Percentiles rank a stretch among this genome's conserved stretches.
Evolutionary conservation across 2,329 filamentous ascomycete genomes (phyloP).

Genomic region (Curvularia sp.): DNA sequence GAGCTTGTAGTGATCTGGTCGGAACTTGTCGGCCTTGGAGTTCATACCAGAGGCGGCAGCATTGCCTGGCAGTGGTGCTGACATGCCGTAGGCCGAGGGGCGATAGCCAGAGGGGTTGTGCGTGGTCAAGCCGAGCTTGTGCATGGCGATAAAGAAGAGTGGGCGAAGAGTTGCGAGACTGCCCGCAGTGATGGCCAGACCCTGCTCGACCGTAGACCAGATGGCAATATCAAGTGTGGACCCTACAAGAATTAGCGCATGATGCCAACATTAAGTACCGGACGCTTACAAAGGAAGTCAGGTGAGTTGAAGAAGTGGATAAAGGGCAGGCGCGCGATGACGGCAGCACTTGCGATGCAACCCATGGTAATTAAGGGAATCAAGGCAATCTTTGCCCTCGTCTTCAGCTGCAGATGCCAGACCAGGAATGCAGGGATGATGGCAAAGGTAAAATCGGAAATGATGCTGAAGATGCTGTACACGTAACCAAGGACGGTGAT

Average conservation of each 20-base stretch:
- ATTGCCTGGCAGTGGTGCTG: conserved; percentile 22
- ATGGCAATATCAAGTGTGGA: conserved; percentile 48
- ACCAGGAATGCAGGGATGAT: conserved; percentile 60
- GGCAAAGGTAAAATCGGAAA: conserved; percentile 59
- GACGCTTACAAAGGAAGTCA: conserved; percentile 45
- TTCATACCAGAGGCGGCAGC: conserved; percentile 14
- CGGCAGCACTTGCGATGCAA: conserved; percentile 52
- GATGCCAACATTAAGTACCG: too few species aligned
- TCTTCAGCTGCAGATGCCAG: conserved; percentile 60
- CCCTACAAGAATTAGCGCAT: conserved; percentile 25
- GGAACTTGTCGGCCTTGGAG: conserved; percentile 26
- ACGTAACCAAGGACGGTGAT: conserved; percentile 55
- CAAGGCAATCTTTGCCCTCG: conserved; percentile 58
- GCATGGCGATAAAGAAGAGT: conserved; percentile 38
- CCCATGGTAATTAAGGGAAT: conserved; percentile 60
- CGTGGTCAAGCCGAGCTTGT: conserved; percentile 36
- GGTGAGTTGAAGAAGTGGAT: conserved; percentile 37
- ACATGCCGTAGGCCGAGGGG: conserved; percentile 33
- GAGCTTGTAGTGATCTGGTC: conserved; percentile 33
- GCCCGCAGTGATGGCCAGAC: conserved; percentile 49
- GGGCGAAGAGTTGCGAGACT: conserved; percentile 48
- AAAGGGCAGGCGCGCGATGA: conserved; percentile 44
- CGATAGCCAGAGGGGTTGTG: conserved; percentile 26
- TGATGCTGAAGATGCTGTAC: conserved; percentile 57
- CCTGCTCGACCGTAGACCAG: conserved; percentile 49